These are phyloP conservation scores for Kingdonia uniflora DNA, from an alignment of 164 flowering plant genomes.

Conservation along the genomic window DNA sequence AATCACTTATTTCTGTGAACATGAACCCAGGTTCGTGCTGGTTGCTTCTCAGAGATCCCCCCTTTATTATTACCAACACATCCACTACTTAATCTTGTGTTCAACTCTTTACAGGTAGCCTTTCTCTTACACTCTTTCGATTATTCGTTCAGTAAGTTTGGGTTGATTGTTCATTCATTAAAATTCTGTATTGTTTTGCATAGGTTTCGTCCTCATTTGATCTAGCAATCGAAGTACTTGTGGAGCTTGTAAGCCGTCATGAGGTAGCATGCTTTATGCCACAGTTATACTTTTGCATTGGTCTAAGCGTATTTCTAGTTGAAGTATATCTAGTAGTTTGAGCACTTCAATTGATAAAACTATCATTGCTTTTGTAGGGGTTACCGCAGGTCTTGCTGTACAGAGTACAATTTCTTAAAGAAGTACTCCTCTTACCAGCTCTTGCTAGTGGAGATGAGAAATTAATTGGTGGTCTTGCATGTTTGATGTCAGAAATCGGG, in stretches of 20 bases:
- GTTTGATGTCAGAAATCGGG: constrained; percentile 93
- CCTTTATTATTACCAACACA: constrained; percentile 54
- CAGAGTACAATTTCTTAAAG: constrained; percentile 68
- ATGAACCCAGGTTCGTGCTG: constrained; percentile 64
- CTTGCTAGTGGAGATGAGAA: constrained; percentile 61
- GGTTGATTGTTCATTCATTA: background rate
- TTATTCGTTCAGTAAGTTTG: background rate
- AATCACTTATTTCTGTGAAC: no score
- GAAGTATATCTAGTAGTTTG: background rate
- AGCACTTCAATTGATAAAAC: constrained; percentile 5
- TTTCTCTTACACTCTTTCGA: background rate
- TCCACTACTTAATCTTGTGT: constrained; percentile 83
- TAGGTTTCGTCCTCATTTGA: constrained; percentile 79
- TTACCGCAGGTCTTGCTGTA: constrained; percentile 68
- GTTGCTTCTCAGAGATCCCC: constrained; percentile 75
- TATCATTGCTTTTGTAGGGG: constrained; percentile 39
- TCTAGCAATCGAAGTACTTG: constrained; percentile 80
- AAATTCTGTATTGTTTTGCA: constrained; percentile 5
- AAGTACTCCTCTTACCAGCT: constrained; percentile 76
- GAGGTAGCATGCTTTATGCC: constrained; percentile 38
- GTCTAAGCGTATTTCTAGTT: no score
- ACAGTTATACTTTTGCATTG: no score
- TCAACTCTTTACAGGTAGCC: constrained; percentile 69
- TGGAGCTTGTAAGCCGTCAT: constrained; percentile 75
- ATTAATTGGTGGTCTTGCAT: constrained; percentile 75